Conservation (phyloP, 169 alveolate species). For the Perkinsus marinus region DNA sequence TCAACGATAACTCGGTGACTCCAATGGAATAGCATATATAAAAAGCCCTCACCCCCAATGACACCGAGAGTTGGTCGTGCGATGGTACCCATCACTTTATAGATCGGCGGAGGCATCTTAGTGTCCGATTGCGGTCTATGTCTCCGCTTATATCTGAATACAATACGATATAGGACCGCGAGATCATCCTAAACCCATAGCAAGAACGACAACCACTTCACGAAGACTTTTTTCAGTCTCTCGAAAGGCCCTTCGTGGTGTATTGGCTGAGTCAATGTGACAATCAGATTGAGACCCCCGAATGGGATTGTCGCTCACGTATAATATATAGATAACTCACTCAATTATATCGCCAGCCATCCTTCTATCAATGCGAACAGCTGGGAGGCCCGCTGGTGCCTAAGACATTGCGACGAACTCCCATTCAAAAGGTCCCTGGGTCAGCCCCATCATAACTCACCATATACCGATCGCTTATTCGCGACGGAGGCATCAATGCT, state of each 20-base stretch:
- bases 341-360: background rate
- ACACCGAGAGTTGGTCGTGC: background rate
- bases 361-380: background rate
- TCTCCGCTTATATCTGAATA: background rate
- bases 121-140: background rate
- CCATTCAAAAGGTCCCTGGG: background rate
- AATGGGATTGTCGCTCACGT: no score
- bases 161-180: no score
- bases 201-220: no score
- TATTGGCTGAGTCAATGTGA: no score
- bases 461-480: background rate
- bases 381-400: background rate
- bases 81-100: background rate
- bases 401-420: background rate
- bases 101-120: background rate
- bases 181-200: no score
- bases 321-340: no score
- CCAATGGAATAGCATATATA: no score
- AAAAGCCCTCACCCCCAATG: background rate
- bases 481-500: background rate
- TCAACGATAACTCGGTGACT: no score
- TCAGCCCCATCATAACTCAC: background rate
- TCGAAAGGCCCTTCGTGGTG: no score
- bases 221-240: no score
- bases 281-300: no score